Conservation (phyloP, 306 rosid genomes). For the Fragaria vesca region DNA sequence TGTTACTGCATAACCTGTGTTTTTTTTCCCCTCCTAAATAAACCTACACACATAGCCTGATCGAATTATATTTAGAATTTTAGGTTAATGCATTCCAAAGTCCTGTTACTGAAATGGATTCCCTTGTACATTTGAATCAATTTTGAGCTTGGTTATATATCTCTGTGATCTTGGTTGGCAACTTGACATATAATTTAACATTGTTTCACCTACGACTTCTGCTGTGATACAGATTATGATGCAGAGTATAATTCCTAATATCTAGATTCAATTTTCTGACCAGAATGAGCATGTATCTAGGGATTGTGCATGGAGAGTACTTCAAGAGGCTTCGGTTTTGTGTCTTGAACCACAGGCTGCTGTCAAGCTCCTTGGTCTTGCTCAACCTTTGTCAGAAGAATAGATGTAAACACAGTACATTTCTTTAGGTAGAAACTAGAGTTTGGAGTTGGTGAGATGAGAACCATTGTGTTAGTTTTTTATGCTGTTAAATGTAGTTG, state of each 20-base stretch:
- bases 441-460: too few relatives aligned
- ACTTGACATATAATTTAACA: neutral
- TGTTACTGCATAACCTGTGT: too few relatives aligned
- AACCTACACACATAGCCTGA: too few relatives aligned
- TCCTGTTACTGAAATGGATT: neutral
- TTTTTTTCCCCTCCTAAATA: too few relatives aligned
- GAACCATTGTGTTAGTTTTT: too few relatives aligned
- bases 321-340: neutral
- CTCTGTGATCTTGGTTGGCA: neutral
- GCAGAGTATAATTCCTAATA: neutral
- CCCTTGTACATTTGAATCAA: neutral
- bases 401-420: too few relatives aligned
- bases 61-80: neutral
- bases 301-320: neutral
- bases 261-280: neutral
- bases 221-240: conserved; percentile 3
- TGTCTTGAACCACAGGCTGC: too few relatives aligned
- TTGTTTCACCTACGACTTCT: neutral
- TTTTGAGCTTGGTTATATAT: neutral
- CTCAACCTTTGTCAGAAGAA: too few relatives aligned
- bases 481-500: neutral
- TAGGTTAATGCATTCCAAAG: neutral
- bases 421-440: too few relatives aligned
- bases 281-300: neutral
- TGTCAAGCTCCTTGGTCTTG: too few relatives aligned